A percentile compares a stretch with the other conserved stretches of the same genome.
Conservation (phyloP, 73 alveolate genomes). For the Stentor coeruleus region DNA sequence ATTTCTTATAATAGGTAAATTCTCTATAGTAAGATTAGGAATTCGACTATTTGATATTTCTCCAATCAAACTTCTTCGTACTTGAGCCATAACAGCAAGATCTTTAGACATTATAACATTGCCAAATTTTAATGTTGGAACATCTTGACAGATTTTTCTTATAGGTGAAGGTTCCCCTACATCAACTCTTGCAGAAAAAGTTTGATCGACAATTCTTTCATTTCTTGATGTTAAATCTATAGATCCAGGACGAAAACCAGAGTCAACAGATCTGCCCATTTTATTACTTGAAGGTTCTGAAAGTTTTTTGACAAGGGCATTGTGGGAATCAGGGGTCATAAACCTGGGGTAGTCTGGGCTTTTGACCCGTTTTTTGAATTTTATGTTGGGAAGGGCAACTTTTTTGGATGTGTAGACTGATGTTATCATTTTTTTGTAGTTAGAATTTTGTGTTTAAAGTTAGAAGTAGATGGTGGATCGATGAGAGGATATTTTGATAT, state of each 20-base stretch:
- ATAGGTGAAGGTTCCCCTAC: not conserved
- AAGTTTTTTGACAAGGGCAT: not conserved
- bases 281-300: not conserved
- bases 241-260: not conserved
- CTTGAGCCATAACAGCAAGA: slow-evolving; percentile 20
- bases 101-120: slow-evolving; percentile 8
- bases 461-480: too few species aligned
- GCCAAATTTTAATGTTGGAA: not conserved
- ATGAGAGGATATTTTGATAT: too few species aligned
- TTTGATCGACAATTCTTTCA: not conserved
- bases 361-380: not conserved
- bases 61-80: not conserved
- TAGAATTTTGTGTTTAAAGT: too few species aligned
- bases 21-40: not conserved
- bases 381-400: not conserved
- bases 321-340: not conserved
- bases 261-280: not conserved
- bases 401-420: not conserved
- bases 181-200: not conserved
- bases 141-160: not conserved
- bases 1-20: not conserved
- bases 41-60: not conserved
- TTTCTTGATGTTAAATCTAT: not conserved
- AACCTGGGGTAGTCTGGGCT: not conserved
- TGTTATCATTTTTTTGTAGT: too few species aligned